Percentiles rank a stretch among this genome's conserved stretches.
phyloP scores from a whole-genome alignment of 2,329 filamentous ascomycete species.

The Penicillium hordei region DNA sequence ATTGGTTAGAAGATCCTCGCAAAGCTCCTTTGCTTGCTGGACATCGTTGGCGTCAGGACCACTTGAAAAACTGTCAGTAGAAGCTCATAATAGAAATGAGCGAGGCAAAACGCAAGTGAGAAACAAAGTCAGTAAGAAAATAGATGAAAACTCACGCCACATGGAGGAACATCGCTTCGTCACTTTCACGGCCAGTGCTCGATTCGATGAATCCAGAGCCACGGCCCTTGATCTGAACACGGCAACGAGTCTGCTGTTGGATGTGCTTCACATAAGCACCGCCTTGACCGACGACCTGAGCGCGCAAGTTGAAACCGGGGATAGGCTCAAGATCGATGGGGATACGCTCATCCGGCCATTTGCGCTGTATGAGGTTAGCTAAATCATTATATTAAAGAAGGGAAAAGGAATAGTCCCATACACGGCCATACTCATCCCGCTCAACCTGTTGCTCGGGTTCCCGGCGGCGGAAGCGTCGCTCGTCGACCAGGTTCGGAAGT shows the following conservation, averaged over 20 bases:
- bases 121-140: not conserved
- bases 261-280: conserved; percentile 98
- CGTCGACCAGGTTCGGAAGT: conserved; percentile 90
- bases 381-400: not conserved
- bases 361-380: conserved; percentile 61
- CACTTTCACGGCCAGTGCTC: conserved; percentile 82
- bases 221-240: conserved; percentile 96
- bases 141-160: conserved; percentile 63
- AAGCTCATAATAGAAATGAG: not conserved
- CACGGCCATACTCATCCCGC: conserved; percentile 84
- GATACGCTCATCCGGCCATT: conserved; percentile 98
- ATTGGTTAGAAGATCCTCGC: conserved; percentile 80
- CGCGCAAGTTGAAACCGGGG: conserved; percentile 91
- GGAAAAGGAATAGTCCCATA: conserved; percentile 43
- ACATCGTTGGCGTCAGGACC: conserved; percentile 87
- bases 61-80: conserved; percentile 47
- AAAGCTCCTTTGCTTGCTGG: conserved; percentile 80
- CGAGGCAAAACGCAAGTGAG: not conserved
- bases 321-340: conserved; percentile 87
- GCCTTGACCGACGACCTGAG: conserved; percentile 91
- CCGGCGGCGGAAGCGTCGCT: conserved; percentile 82
- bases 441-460: conserved; percentile 76
- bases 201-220: conserved; percentile 93
- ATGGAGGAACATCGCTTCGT: conserved; percentile 95
- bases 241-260: conserved; percentile 89